phyloP scores from a whole-genome alignment of 495 filamentous ascomycete genomes.

The Chaetomium cochliodes region DNA sequence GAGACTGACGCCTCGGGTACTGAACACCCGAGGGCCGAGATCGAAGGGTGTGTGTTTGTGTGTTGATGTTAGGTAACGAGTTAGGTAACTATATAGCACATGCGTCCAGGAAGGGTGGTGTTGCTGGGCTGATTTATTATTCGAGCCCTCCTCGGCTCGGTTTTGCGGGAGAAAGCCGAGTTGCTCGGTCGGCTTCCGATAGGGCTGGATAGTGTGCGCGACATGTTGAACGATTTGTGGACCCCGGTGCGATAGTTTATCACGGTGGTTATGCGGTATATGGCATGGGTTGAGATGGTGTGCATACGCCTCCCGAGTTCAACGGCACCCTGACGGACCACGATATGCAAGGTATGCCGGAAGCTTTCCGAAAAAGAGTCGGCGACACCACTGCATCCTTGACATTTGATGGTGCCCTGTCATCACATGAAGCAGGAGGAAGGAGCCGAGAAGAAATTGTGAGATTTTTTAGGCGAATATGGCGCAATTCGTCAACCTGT shows the following conservation, averaged over 20 bases:
- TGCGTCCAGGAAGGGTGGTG: not conserved
- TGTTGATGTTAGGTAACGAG: not conserved
- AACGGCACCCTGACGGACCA: not conserved
- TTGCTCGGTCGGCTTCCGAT: constrained; percentile 10
- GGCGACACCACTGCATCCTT: not conserved
- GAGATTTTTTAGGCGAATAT: constrained; percentile 10
- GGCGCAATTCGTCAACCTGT: constrained; percentile 14
- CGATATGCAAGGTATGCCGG: not conserved
- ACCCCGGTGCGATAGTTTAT: too few species aligned
- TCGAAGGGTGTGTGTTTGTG: not conserved
- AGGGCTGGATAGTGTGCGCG: not conserved
- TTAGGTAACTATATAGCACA: not conserved
- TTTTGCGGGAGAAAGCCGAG: not conserved
- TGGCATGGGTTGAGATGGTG: too few species aligned
- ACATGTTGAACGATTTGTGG: not conserved
- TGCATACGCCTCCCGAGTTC: too few species aligned
- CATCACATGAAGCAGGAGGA: not conserved
- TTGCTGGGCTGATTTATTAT: not conserved
- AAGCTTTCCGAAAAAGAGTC: not conserved
- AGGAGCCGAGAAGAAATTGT: not conserved
- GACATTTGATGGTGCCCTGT: not conserved
- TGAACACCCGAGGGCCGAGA: constrained; percentile 3
- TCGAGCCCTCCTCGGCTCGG: not conserved
- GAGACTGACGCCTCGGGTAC: constrained; percentile 2
- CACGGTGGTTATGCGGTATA: not conserved